Evolutionary conservation across 2,329 filamentous ascomycete genomes (phyloP), one percentile per base, ranked within the genome.

Genomic region (Coleophoma cylindrospora): DNA sequence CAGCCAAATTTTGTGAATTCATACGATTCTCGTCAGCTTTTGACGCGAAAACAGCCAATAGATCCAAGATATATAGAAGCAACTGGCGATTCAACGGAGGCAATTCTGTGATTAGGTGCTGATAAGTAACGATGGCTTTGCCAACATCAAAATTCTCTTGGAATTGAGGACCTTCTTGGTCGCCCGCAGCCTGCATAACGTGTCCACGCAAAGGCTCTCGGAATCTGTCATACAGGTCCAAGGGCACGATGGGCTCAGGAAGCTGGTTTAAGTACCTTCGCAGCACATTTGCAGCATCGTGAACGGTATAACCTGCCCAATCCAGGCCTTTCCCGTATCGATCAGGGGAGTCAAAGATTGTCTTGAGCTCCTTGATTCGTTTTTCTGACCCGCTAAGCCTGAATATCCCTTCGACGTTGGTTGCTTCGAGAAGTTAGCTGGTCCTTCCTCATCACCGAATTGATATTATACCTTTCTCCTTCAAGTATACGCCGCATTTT

Each of bases 11-110:
- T 61, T 88, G 85, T 4, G 92, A 91, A 13, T 87, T 95, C 92
- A 99, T 99, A 58, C 94, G 87, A 68, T 99, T 99, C 63, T 95
- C 81, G 58, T 97, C 92, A 0, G 92, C 88, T 70, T 99, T 99
- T 59, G 92, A 94, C 5, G 94, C 91, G 64, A 99, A 99, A 14
- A 99, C 94, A 2, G 94, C 94, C 21, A 99, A 81, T 12, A 99
- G 76, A 69, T 99, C 94, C 38, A 99, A 80, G 50, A 99, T 95
- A 67, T 99, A 99, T 19, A 99, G 81, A 13, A 99, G 79, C 2
- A 99, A 75, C 68, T 99, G 94, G 51, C 91, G 85, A 66, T 99
- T 97, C 34, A 99, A 74, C 1, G 92, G 89, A 10, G 94, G 94
- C 12, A 99, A 76, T 61, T 96, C 89, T 37, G 90, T 95, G 64